A percentile compares a stretch with the other conserved stretches of the same genome.
These are phyloP conservation scores for Prunus yedoensis DNA, from an alignment of 331 rosid genomes.

Conservation along the genomic window DNA sequence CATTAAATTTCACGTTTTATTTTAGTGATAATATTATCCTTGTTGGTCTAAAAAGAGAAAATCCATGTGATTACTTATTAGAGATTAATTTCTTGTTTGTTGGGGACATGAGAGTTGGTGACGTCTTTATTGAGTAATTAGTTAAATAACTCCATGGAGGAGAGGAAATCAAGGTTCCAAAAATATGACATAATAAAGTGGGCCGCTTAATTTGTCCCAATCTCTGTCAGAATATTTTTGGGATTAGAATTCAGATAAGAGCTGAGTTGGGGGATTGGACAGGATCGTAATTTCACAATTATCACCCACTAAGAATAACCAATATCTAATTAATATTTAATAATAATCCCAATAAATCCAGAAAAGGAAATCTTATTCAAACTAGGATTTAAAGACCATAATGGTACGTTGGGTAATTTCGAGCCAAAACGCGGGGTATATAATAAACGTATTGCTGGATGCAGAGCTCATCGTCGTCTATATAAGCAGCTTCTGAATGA, in stretches of 20 bases:
- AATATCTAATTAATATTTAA: not conserved
- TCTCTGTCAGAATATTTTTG: conserved; percentile 6
- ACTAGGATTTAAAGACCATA: not conserved
- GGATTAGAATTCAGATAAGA: not conserved
- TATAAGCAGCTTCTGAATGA: not conserved
- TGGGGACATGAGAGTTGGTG: not conserved
- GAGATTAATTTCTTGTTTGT: not conserved
- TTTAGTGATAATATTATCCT: no score
- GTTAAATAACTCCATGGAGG: not conserved
- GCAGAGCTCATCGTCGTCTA: conserved; percentile 12
- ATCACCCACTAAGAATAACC: not conserved
- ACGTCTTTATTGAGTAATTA: not conserved
- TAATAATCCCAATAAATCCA: not conserved
- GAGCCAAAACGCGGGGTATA: not conserved
- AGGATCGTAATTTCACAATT: not conserved
- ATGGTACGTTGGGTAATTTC: conserved; percentile 12
- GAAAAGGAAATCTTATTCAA: not conserved
- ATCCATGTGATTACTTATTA: no score
- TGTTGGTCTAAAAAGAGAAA: no score
- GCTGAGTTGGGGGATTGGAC: not conserved
- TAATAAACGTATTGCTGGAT: not conserved
- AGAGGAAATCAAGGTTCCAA: not conserved
- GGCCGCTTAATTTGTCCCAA: conserved; percentile 14
- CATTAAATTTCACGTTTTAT: no score
- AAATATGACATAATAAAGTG: not conserved